Evolutionary conservation across 2,329 filamentous ascomycete species (phyloP).

Genomic region (Calonectria pseudoreteaudii): DNA sequence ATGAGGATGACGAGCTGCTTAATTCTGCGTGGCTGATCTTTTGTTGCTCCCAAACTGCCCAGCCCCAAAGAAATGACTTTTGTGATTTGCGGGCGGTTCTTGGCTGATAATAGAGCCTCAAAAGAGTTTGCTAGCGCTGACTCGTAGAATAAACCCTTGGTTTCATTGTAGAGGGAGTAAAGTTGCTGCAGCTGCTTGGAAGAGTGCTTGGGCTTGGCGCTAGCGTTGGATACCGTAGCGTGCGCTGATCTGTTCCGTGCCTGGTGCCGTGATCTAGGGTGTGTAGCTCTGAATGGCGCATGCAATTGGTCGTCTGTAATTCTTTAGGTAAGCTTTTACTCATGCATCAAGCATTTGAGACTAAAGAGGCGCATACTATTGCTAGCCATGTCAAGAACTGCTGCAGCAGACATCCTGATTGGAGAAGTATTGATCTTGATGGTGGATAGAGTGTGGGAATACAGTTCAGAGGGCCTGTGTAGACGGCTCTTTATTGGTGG

Average conservation of each 20-base stretch:
- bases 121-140: slow-evolving; percentile 30
- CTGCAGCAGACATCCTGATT: neutral
- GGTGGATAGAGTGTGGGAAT: neutral
- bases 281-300: neutral
- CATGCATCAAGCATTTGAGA: neutral
- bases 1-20: slow-evolving; percentile 40
- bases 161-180: slow-evolving; percentile 28
- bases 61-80: slow-evolving; percentile 35
- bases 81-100: slow-evolving; percentile 32
- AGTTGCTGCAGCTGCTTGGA: slow-evolving; percentile 34
- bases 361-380: neutral
- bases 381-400: neutral
- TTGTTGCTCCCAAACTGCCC: slow-evolving; percentile 34
- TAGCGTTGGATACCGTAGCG: neutral
- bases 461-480: neutral
- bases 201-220: slow-evolving; percentile 5
- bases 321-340: neutral
- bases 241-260: neutral
- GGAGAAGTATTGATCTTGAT: neutral
- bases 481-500: neutral
- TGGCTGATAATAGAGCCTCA: slow-evolving; percentile 33
- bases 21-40: slow-evolving; percentile 37
- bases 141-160: slow-evolving; percentile 25
- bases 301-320: neutral
- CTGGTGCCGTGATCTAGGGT: neutral